Percentiles rank a stretch among this genome's conserved stretches.
Conservation (phyloP, 176 grass and related monocot species). For the Lolium perenne region DNA sequence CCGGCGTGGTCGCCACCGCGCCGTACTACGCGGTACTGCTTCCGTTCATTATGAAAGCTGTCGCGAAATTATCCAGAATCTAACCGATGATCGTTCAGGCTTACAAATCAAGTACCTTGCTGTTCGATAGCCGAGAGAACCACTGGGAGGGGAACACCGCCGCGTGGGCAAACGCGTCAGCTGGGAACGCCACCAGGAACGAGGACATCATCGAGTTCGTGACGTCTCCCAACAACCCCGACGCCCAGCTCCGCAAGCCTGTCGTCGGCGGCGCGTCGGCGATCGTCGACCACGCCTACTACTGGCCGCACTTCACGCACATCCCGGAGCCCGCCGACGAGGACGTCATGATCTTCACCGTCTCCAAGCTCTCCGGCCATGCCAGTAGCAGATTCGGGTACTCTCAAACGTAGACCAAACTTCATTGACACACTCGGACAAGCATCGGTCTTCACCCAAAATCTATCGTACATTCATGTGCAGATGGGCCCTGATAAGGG, state of each 20-base stretch:
- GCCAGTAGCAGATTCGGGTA: slow-evolving; percentile 85
- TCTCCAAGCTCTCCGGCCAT: slow-evolving; percentile 73
- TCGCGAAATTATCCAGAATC: background rate
- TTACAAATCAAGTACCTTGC: slow-evolving; percentile 31
- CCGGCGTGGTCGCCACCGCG: slow-evolving; percentile 56
- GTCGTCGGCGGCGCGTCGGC: slow-evolving; percentile 49
- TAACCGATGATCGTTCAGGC: slow-evolving; percentile 23
- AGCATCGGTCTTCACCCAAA: background rate
- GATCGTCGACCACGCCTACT: slow-evolving; percentile 81
- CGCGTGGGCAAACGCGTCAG: slow-evolving; percentile 42
- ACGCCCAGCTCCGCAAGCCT: slow-evolving; percentile 40
- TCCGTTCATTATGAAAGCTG: background rate
- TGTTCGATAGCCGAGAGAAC: slow-evolving; percentile 62
- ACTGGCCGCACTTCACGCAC: slow-evolving; percentile 76
- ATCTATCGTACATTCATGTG: background rate
- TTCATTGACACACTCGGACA: background rate
- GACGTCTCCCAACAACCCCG: slow-evolving; percentile 82
- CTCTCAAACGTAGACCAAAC: background rate
- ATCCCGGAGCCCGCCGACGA: slow-evolving; percentile 60
- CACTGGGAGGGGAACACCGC: slow-evolving; percentile 56
- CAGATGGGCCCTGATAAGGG: slow-evolving; percentile 88
- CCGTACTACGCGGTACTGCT: slow-evolving; percentile 58
- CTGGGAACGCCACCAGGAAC: background rate
- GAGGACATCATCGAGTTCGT: slow-evolving; percentile 72
- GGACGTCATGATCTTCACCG: slow-evolving; percentile 79